phyloP scores from a whole-genome alignment of 371 early-diverging fungal genomes.

The Lichtheimia hyalospora region DNA sequence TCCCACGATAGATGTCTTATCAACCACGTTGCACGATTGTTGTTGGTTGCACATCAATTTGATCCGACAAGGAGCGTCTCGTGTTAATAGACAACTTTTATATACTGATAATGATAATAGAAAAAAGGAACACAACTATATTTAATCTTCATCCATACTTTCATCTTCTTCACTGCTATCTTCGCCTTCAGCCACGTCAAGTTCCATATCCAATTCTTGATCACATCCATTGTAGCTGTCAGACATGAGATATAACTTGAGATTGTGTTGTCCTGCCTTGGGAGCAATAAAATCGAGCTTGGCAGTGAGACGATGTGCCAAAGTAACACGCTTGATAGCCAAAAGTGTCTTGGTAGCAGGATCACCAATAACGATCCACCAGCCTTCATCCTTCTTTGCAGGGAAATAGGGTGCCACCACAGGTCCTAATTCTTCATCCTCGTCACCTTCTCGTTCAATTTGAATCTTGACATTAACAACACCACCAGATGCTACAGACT shows the following conservation, averaged over 20 bases:
- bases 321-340: constrained; percentile 87
- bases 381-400: constrained; percentile 87
- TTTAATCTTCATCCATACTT: constrained; percentile 3
- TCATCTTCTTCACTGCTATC: constrained; percentile 25
- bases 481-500: constrained; percentile 60
- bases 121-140: too few species aligned
- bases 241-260: constrained; percentile 89
- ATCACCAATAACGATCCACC: constrained; percentile 96
- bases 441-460: constrained; percentile 81
- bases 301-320: constrained; percentile 66
- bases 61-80: too few species aligned
- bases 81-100: too few species aligned
- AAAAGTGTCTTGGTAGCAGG: constrained; percentile 74
- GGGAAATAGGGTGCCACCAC: constrained; percentile 94
- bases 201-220: constrained; percentile 86
- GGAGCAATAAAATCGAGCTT: constrained; percentile 86
- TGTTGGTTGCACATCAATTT: too few species aligned
- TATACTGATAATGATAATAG: too few species aligned
- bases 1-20: too few species aligned
- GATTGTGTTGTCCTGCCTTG: constrained; percentile 62
- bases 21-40: too few species aligned
- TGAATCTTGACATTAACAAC: constrained; percentile 65
- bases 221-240: constrained; percentile 93
- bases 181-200: constrained; percentile 69
- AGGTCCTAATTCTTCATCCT: constrained; percentile 60